A percentile compares a stretch with the other conserved stretches of the same genome.
Evolutionary conservation across 495 filamentous ascomycete genomes (phyloP).

Genomic region (Xylaria palmicola): DNA sequence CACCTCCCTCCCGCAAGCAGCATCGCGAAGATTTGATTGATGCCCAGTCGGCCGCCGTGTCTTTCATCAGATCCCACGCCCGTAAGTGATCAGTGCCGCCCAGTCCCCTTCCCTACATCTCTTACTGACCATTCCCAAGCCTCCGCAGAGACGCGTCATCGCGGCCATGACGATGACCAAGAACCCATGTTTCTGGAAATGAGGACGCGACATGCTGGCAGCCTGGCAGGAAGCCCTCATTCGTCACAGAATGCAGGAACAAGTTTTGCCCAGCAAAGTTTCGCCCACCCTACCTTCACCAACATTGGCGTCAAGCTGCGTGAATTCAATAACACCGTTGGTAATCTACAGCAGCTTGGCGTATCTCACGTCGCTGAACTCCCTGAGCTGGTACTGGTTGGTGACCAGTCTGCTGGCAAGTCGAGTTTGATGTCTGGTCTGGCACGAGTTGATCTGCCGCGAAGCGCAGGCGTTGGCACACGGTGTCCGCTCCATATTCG

Average conservation of each 20-base stretch:
- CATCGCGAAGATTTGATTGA: slow-evolving; percentile 15
- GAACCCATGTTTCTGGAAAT: slow-evolving; percentile 30
- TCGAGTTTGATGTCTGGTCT: slow-evolving; percentile 78
- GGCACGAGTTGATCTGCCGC: slow-evolving; percentile 72
- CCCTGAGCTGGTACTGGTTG: slow-evolving; percentile 75
- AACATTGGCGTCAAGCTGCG: slow-evolving; percentile 46
- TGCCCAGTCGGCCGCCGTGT: slow-evolving; percentile 12
- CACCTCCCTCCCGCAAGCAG: slow-evolving; percentile 19
- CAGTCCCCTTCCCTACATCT: neutral
- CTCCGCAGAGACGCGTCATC: slow-evolving; percentile 26
- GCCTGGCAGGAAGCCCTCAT: slow-evolving; percentile 14
- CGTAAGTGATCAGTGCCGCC: slow-evolving; percentile 19
- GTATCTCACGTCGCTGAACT: slow-evolving; percentile 58
- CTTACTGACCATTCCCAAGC: slow-evolving; percentile 14
- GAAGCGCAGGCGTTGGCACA: slow-evolving; percentile 69
- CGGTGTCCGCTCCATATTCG: slow-evolving; percentile 77
- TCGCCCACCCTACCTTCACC: slow-evolving; percentile 37
- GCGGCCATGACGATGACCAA: slow-evolving; percentile 21
- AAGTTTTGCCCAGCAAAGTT: slow-evolving; percentile 29
- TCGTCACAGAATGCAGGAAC: slow-evolving; percentile 26
- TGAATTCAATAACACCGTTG: slow-evolving; percentile 47
- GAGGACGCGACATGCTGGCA: slow-evolving; percentile 13
- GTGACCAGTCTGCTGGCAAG: slow-evolving; percentile 81
- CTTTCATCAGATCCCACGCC: slow-evolving; percentile 26
- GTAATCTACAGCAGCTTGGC: slow-evolving; percentile 45